These are phyloP conservation scores for Leptomonas pyrrhocoris DNA, from an alignment of 208 protist species.

Conservation along the genomic window DNA sequence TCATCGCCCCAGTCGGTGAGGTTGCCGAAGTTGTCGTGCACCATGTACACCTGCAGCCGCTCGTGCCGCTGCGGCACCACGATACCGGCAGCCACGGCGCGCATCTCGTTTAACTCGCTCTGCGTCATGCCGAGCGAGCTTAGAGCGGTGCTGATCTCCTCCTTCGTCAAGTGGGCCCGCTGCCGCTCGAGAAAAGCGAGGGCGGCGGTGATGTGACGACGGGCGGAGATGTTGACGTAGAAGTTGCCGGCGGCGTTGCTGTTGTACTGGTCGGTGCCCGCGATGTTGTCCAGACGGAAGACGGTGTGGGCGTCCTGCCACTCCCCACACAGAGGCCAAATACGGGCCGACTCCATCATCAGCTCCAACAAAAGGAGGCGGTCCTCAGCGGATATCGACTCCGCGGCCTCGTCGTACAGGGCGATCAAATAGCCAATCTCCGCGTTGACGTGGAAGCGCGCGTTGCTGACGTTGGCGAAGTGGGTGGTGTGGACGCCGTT, in stretches of 20 bases:
- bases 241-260: conserved; percentile 81
- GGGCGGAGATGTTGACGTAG: conserved; percentile 90
- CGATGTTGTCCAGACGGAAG: conserved; percentile 88
- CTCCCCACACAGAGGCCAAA: conserved; percentile 86
- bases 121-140: conserved; percentile 63
- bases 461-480: conserved; percentile 59
- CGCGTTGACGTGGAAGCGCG: conserved; percentile 82
- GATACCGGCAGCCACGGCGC: conserved; percentile 54
- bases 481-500: conserved; percentile 49
- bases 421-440: conserved; percentile 81
- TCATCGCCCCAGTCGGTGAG: conserved; percentile 71
- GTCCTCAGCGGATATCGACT: conserved; percentile 52
- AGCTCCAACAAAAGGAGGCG: conserved; percentile 81
- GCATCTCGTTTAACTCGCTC: conserved; percentile 68
- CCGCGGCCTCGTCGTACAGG: conserved; percentile 67
- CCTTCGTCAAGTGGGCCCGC: conserved; percentile 48
- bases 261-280: conserved; percentile 86
- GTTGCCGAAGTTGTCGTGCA: conserved; percentile 89
- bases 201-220: conserved; percentile 69
- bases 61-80: conserved; percentile 61
- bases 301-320: conserved; percentile 76
- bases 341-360: conserved; percentile 85
- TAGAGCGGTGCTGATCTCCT: conserved; percentile 51
- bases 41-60: conserved; percentile 78
- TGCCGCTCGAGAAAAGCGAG: conserved; percentile 59